phyloP scores from a whole-genome alignment of 768 basidiomycete genomes.

The Pulveroboletus frians region DNA sequence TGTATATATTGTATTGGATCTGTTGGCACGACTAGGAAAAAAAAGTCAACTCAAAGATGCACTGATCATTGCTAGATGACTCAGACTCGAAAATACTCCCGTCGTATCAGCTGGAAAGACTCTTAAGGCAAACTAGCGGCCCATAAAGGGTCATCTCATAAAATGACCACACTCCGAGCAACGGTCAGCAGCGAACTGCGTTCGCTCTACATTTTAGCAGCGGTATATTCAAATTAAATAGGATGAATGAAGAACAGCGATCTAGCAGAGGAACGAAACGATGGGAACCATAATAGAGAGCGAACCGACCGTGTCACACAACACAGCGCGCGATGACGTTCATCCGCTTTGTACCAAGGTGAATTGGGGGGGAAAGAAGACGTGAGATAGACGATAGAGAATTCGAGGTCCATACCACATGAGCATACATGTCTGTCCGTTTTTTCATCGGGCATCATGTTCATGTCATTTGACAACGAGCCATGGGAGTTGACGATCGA shows the following conservation, averaged over 20 bases:
- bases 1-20: not conserved
- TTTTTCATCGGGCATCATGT: constrained; percentile 8
- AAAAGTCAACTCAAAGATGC: too few relatives aligned
- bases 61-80: not conserved
- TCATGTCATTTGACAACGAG: constrained; percentile 9
- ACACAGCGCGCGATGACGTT: constrained; percentile 6
- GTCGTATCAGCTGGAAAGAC: not conserved
- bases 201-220: not conserved
- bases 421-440: constrained; percentile 10
- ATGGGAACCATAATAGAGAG: constrained; percentile 7
- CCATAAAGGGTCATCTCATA: too few relatives aligned
- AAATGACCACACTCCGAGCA: not conserved
- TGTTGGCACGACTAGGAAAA: too few relatives aligned
- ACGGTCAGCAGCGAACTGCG: not conserved
- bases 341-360: constrained; percentile 20
- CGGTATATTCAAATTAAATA: constrained; percentile 21
- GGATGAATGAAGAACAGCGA: constrained; percentile 3
- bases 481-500: constrained; percentile 14
- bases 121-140: too few relatives aligned
- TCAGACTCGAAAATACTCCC: not conserved
- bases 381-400: constrained; percentile 19
- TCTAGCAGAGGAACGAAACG: not conserved
- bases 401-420: constrained; percentile 27
- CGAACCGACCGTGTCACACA: constrained; percentile 33
- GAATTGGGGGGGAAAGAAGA: constrained; percentile 11